Conservation (phyloP, 495 filamentous ascomycete genomes). For the Pseudoneurospora amorphoporcata region DNA sequence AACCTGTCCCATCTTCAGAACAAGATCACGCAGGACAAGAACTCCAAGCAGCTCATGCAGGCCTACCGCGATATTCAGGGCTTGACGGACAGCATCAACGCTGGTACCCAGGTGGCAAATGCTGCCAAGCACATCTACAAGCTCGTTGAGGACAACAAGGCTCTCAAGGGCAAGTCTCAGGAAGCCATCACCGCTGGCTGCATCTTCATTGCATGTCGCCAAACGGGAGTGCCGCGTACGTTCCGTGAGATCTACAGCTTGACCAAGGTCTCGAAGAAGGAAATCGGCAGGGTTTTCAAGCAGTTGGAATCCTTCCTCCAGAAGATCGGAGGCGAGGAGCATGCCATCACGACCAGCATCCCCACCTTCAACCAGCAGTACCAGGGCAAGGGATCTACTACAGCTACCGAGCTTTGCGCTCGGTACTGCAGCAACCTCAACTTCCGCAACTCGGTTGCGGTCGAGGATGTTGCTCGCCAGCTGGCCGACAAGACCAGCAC, state of each 20-base stretch:
- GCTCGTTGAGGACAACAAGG: conserved; percentile 78
- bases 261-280: conserved; percentile 92
- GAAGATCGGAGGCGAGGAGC: conserved; percentile 32
- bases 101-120: conserved; percentile 69
- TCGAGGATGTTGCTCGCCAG: conserved; percentile 60
- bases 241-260: conserved; percentile 87
- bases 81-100: conserved; percentile 74
- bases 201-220: conserved; percentile 94
- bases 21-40: conserved; percentile 74
- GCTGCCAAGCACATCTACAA: conserved; percentile 92
- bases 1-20: conserved; percentile 82
- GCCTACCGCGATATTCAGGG: conserved; percentile 87
- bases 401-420: conserved; percentile 72
- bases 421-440: conserved; percentile 78
- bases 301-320: conserved; percentile 76
- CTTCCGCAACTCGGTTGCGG: conserved; percentile 50
- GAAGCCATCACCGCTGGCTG: conserved; percentile 91
- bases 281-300: conserved; percentile 95
- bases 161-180: conserved; percentile 90
- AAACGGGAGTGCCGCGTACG: conserved; percentile 73
- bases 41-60: conserved; percentile 64
- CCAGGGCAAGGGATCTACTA: conserved; percentile 66
- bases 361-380: conserved; percentile 43
- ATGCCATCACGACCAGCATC: conserved; percentile 20
- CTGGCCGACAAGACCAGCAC: conserved; percentile 64